These are phyloP conservation scores for Mayamaea pseudoterrestris DNA, from an alignment of 108 stramenopile species.

Conservation along the genomic window DNA sequence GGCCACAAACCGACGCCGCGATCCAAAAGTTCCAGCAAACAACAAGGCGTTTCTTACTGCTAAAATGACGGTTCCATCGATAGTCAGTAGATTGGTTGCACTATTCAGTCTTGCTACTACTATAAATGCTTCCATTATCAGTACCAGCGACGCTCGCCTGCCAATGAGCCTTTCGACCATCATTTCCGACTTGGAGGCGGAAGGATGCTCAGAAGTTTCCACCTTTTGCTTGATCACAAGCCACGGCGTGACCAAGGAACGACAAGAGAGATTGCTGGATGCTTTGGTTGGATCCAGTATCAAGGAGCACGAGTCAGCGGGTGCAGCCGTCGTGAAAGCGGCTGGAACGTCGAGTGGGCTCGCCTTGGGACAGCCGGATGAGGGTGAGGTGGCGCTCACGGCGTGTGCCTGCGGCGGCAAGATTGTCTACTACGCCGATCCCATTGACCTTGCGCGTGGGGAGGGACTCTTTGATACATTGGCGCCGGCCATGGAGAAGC, in stretches of 20 bases:
- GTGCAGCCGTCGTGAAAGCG: too few relatives aligned
- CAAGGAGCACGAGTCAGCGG: too few relatives aligned
- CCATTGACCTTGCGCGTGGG: slow-evolving; percentile 48
- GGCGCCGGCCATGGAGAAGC: slow-evolving; percentile 63
- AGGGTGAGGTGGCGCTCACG: slow-evolving; percentile 46
- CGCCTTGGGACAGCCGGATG: slow-evolving; percentile 44
- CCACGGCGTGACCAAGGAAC: slow-evolving; percentile 35
- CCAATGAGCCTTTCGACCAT: slow-evolving; percentile 76
- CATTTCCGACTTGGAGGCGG: slow-evolving; percentile 63
- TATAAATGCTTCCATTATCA: slow-evolving; percentile 12
- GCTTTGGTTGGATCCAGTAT: slow-evolving; percentile 31
- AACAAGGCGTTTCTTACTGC: too few relatives aligned
- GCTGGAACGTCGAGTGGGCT: slow-evolving; percentile 54
- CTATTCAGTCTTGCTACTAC: too few relatives aligned
- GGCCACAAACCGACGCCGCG: too few relatives aligned
- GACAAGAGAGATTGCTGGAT: slow-evolving; percentile 11
- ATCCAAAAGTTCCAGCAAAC: too few relatives aligned
- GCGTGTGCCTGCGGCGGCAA: slow-evolving; percentile 46
- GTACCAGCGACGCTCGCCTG: slow-evolving; percentile 40
- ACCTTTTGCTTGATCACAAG: slow-evolving; percentile 57
- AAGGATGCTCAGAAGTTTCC: slow-evolving; percentile 47
- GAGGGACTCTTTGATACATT: slow-evolving; percentile 61
- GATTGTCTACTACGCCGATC: slow-evolving; percentile 48
- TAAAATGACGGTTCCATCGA: too few relatives aligned
- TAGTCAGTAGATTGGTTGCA: too few relatives aligned